A percentile compares a stretch with the other conserved stretches of the same genome.
These are phyloP conservation scores for Gamarada debralockiae DNA, from an alignment of 495 filamentous ascomycete genomes.

Conservation along the genomic window DNA sequence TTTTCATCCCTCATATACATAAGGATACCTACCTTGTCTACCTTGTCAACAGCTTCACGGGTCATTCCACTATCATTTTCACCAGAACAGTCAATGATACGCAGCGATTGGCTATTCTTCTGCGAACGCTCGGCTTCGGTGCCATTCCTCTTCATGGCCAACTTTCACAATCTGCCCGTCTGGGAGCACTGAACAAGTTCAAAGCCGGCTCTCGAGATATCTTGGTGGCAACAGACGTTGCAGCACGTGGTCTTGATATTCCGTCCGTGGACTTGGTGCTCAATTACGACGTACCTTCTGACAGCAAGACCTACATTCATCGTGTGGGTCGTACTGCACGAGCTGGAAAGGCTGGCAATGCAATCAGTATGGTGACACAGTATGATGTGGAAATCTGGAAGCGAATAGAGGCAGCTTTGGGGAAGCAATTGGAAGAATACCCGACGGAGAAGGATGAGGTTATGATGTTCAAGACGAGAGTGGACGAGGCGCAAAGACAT, in stretches of 20 bases:
- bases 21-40: slow-evolving; percentile 91
- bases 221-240: slow-evolving; percentile 93
- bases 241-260: slow-evolving; percentile 92
- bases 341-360: slow-evolving; percentile 82
- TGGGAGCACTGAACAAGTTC: slow-evolving; percentile 88
- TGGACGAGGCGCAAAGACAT: slow-evolving; percentile 79
- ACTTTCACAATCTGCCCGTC: slow-evolving; percentile 75
- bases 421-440: slow-evolving; percentile 68
- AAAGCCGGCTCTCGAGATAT: slow-evolving; percentile 70
- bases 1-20: slow-evolving; percentile 83
- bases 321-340: slow-evolving; percentile 90
- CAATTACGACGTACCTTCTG: slow-evolving; percentile 78
- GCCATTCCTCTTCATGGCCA: slow-evolving; percentile 92
- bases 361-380: slow-evolving; percentile 79
- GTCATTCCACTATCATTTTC: slow-evolving; percentile 85
- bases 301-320: slow-evolving; percentile 92
- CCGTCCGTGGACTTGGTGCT: slow-evolving; percentile 85
- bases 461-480: slow-evolving; percentile 74
- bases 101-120: slow-evolving; percentile 75
- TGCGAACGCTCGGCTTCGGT: slow-evolving; percentile 74
- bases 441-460: slow-evolving; percentile 74
- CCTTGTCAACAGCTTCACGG: slow-evolving; percentile 78
- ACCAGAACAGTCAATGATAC: slow-evolving; percentile 91
- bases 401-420: slow-evolving; percentile 79
- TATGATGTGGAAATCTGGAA: slow-evolving; percentile 88